Conservation (phyloP, 306 rosid genomes). For the Sindora glabra region DNA sequence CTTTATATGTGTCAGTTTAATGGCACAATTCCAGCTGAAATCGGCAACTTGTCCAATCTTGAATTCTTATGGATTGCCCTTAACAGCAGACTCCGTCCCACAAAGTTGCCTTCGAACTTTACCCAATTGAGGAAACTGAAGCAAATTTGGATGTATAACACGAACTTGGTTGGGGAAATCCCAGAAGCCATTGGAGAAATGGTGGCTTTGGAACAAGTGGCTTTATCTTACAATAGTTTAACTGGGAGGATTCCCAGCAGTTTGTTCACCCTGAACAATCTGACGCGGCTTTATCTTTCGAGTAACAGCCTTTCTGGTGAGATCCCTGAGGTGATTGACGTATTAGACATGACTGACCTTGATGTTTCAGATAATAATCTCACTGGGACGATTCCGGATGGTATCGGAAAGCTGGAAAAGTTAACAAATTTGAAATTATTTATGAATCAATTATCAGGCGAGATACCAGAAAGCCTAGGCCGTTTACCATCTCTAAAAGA, state of each 20-base stretch:
- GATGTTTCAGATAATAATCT: conserved; percentile 33
- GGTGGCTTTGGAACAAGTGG: conserved; percentile 27
- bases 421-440: conserved; percentile 15
- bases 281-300: conserved; percentile 20
- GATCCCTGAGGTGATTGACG: conserved; percentile 31
- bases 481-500: conserved; percentile 22
- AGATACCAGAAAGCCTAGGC: conserved; percentile 34
- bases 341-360: background rate
- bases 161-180: conserved; percentile 36
- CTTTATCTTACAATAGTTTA: conserved; percentile 15
- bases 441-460: conserved; percentile 29
- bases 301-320: conserved; percentile 28
- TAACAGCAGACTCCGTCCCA: background rate
- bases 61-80: background rate
- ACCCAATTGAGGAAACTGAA: conserved; percentile 34
- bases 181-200: conserved; percentile 29
- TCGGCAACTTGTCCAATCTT: conserved; percentile 41
- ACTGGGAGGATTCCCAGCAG: conserved; percentile 35
- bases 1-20: background rate
- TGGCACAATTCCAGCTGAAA: conserved; percentile 32
- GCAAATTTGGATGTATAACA: background rate
- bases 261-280: conserved; percentile 33
- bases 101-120: conserved; percentile 22
- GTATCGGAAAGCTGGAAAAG: conserved; percentile 26
- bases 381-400: conserved; percentile 28